Evolutionary conservation across 768 basidiomycete species (phyloP).

Genomic region (Rhodotorula graminis): DNA sequence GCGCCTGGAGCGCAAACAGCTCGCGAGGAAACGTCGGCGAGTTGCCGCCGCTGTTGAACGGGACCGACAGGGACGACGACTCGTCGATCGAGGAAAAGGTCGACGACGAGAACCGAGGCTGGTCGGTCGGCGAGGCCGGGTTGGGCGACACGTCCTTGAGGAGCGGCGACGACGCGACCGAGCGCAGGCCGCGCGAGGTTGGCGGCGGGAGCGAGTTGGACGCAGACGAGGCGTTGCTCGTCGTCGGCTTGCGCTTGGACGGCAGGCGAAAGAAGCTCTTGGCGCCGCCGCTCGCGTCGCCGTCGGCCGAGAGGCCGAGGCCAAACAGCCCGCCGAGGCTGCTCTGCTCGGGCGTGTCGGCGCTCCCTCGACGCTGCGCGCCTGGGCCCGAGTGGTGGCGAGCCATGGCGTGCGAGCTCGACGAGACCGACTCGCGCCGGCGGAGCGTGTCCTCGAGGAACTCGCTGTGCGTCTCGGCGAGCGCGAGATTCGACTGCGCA

Average conservation of each 20-base stretch:
- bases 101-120: slow-evolving; percentile 5
- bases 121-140: neutral
- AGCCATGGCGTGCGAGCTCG: neutral
- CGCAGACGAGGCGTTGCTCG: slow-evolving; percentile 1
- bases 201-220: neutral
- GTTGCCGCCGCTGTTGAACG: neutral
- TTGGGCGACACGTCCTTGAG: slow-evolving; percentile 8
- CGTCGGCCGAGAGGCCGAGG: neutral
- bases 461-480: slow-evolving; percentile 34
- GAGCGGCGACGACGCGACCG: slow-evolving; percentile 21
- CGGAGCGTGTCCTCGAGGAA: slow-evolving; percentile 37
- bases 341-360: neutral
- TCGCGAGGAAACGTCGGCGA: slow-evolving; percentile 5
- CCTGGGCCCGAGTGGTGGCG: neutral
- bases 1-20: slow-evolving; percentile 7
- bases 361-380: neutral
- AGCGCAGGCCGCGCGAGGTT: slow-evolving; percentile 10
- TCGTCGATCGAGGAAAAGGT: slow-evolving; percentile 5
- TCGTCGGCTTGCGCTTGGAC: slow-evolving; percentile 8
- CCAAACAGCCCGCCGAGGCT: neutral
- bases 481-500: slow-evolving; percentile 36
- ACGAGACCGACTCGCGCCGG: slow-evolving; percentile 14
- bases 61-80: neutral
- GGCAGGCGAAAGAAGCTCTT: slow-evolving; percentile 30
- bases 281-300: slow-evolving; percentile 2